Evolutionary conservation across 1,284 basidiomycete species (phyloP), one percentile per base, ranked within the genome.

Genomic region (Apiotrichum akiyoshidainum): DNA sequence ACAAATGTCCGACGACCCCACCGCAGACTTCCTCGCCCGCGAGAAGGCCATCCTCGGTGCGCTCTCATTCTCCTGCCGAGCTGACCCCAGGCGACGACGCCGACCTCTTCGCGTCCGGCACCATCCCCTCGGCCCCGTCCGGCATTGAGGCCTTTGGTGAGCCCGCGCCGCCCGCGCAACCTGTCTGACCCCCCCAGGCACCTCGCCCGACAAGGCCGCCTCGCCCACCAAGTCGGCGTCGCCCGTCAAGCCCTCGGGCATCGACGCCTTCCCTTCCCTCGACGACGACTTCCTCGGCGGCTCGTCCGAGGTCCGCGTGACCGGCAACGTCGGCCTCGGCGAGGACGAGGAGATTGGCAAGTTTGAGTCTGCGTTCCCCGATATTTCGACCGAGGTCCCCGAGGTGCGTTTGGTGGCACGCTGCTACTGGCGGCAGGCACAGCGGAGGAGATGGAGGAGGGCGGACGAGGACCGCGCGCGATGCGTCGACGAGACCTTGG

Each of bases 311-410:
- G 86, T 93, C 54, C 88, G 85, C 74, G 87, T 92, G 39, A 94
- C 91, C 0, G 90, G 90, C 33, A 65, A 68, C 34, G 65, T 56
- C n/a, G 77, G 76, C 14, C 69, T 70, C 16, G 72, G 73, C 9
- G 70, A 77, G 2, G 76, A 79, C 58, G 87, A 90, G 63, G 92
- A 94, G 66, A 84, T 92, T 63, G 89, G 90, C 67, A 86, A 90
- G 77, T 98, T 98, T 68, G 88, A 95, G 80, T 88, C 82, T 72
- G 86, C 90, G 65, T 98, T 95, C 78, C 94, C 94, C 0, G 92
- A 92, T 67, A 83, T 98, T 58, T 85, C 87, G 54, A 80, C 72
- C 26, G 76, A 78, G 62, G 57, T 71, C 5, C 34, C 54, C 34
- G 19, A 59, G 33, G 59, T 61, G 44, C 56, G 26, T 31, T 31